Base-by-base conservation (phyloP, 441 rosid genomes). In the Syzygium malaccense region DNA sequence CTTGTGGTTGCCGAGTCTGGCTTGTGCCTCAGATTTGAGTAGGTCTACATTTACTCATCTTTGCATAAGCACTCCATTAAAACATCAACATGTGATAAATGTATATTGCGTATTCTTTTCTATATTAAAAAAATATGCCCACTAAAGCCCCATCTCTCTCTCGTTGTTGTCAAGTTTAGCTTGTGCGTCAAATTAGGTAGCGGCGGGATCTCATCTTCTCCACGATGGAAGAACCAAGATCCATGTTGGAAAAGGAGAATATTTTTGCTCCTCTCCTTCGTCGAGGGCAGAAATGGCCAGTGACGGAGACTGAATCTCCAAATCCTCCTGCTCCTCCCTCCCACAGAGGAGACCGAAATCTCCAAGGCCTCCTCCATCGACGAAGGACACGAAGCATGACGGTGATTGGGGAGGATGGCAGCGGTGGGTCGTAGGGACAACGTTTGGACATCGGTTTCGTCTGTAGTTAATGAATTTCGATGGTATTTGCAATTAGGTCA, bases 291-390 rank as follows among this genome's bases (percentile, higher is more conserved):
- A 57, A 57, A 57, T 26, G 60, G 60, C 25, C 60, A 5, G 14
- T 23, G 60, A 57, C 23, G 60, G 60, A 57, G 28, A 57, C 60
- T 28, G 25, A 26, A 57, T 57, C 60, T 57, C 60, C 28, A 4
- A 23, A 25, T 57, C 62, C 62, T 57, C 62, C 62, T 0, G 3
- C 60, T 57, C 62, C 41, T 37, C 41, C 41, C 41, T 37, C 41
- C 41, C 41, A 37, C 41, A 37, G 41, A 37, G 41, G 41, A 37
- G 41, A 37, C 41, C 41, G 4, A 37, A 37, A 37, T 37, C 62
- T 57, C n/a, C 14, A 57, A 25, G 62, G 62, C 62, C 62, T 0
- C 62, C n/a, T 25, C 62, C 62, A 25, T 10, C 14, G 7, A 0
- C 30, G 13, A 5, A 26, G 64, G 30, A 26, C 15, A 58, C 1